Evolutionary conservation across 1,139 yeast species (phyloP), one percentile per base, ranked within the genome.

Genomic region (Zygosaccharomyces pseudobailii): DNA sequence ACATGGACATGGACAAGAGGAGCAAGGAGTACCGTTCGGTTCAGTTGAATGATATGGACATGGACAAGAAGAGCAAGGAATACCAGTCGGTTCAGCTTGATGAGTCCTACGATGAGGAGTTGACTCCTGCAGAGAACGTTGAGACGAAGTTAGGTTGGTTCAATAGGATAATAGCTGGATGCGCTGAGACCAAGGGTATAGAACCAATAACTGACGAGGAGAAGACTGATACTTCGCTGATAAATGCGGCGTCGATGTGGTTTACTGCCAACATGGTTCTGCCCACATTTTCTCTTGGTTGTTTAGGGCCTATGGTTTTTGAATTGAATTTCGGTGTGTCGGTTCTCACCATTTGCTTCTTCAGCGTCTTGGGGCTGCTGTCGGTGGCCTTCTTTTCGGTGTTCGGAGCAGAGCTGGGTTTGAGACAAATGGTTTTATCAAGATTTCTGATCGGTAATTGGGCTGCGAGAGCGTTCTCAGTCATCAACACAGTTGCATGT

Each of bases 201-300:
- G 76, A 74, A 52, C 67, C 76, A 49, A 70, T 75, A 21, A 65
- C 71, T 0, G 78, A 73, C 40, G 70, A 69, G 23, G 67, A 72
- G 55, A 67, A 74, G 60, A 59, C 59, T 40, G 87, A 82, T 46
- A 70, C 69, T 42, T 80, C 87, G 28, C 62, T 84, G 49, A 72
- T 79, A 72, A 78, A 76, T 56, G 87, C 94, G 25, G 89, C 89
- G 36, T 75, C 90, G 47, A 86, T 88, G 95, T 88, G 96, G 96
- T 75, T 85, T 61, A 84, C 94, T 27, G 95, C 95, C 33, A 88
- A 89, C 69, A 72, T 87, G 76, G 96, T 87, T 50, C 80, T 88
- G 63, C 90, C 96, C 24, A 79, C 96, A 20, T 83, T 79, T 59
- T 74, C 95, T 3, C 71, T 87, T 45, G 97, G 97, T 63, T 84